phyloP scores from a whole-genome alignment of 106 monocot genomes.

The Apostasia ramifera region DNA sequence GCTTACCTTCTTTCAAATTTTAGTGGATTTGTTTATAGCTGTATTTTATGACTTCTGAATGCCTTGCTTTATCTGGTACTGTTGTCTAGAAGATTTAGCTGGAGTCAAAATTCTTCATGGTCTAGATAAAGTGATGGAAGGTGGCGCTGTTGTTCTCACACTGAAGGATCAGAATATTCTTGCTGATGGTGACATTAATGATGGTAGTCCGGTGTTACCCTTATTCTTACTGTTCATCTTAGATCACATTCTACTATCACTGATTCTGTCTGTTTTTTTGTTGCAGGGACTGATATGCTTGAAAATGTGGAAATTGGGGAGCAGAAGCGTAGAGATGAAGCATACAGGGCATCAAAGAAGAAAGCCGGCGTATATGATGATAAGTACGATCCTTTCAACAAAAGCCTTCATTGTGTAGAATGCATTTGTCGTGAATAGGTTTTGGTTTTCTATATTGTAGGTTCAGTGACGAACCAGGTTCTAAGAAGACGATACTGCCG shows the following conservation, averaged over 20 bases:
- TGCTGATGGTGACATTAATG: slow-evolving; percentile 80
- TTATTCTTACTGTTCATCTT: not conserved
- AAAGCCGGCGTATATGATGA: slow-evolving; percentile 69
- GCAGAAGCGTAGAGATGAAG: slow-evolving; percentile 81
- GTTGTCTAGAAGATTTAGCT: slow-evolving; percentile 64
- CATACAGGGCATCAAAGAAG: slow-evolving; percentile 80
- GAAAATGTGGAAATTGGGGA: slow-evolving; percentile 99
- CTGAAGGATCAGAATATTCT: slow-evolving; percentile 94
- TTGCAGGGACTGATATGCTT: slow-evolving; percentile 81
- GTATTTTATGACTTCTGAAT: not conserved
- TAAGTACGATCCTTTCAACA: slow-evolving; percentile 34
- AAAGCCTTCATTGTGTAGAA: not conserved
- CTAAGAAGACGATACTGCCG: slow-evolving; percentile 66
- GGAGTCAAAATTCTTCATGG: slow-evolving; percentile 95
- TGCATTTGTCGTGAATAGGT: not conserved
- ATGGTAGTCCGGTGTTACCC: slow-evolving; percentile 44
- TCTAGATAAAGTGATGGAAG: slow-evolving; percentile 93
- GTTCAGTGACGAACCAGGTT: slow-evolving; percentile 54
- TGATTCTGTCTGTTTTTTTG: not conserved
- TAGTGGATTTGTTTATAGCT: not conserved
- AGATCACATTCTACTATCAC: not conserved
- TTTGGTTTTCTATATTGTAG: slow-evolving; percentile 25
- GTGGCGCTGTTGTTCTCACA: slow-evolving; percentile 91
- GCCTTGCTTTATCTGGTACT: not conserved
- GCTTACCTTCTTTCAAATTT: not conserved